These are phyloP conservation scores for Acidiella bohemica DNA, from an alignment of 495 filamentous ascomycete genomes.

Conservation along the genomic window DNA sequence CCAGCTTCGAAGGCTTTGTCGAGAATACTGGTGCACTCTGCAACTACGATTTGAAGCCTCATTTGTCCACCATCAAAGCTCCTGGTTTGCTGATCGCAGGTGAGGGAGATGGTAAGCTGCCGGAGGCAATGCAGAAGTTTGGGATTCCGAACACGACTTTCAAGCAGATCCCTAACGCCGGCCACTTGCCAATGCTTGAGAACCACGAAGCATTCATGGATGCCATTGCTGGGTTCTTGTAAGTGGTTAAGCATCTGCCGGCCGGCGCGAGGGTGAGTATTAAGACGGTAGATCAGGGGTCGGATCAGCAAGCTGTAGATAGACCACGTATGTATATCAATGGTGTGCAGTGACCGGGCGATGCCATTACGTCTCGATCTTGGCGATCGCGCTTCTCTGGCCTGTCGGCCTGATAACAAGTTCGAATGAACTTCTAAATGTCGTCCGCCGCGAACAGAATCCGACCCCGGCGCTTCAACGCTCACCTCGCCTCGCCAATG, in stretches of 20 bases:
- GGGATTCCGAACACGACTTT: slow-evolving; percentile 48
- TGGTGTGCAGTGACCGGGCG: too few species aligned
- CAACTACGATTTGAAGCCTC: slow-evolving; percentile 55
- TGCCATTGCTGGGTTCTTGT: slow-evolving; percentile 15
- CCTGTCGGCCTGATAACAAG: too few species aligned
- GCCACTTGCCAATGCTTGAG: slow-evolving; percentile 77
- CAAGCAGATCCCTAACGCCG: slow-evolving; percentile 48
- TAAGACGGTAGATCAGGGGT: too few species aligned
- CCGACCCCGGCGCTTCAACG: too few species aligned
- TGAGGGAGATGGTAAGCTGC: slow-evolving; percentile 55
- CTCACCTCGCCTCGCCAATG: not conserved
- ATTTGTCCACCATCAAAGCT: slow-evolving; percentile 36
- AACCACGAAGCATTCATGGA: slow-evolving; percentile 27
- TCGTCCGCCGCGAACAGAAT: too few species aligned
- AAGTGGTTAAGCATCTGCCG: too few species aligned
- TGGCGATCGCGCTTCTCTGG: too few species aligned
- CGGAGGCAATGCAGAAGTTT: slow-evolving; percentile 19
- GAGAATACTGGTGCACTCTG: slow-evolving; percentile 59
- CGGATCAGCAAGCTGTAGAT: too few species aligned
- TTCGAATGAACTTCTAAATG: too few species aligned
- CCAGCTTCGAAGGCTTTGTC: slow-evolving; percentile 56
- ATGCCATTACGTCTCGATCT: too few species aligned
- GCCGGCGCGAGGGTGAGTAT: too few species aligned
- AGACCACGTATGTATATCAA: too few species aligned
- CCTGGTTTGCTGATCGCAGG: slow-evolving; percentile 50